Evolutionary conservation across 306 rosid genomes (phyloP), one percentile per base, ranked within the genome.

Genomic region (Parietaria judaica): DNA sequence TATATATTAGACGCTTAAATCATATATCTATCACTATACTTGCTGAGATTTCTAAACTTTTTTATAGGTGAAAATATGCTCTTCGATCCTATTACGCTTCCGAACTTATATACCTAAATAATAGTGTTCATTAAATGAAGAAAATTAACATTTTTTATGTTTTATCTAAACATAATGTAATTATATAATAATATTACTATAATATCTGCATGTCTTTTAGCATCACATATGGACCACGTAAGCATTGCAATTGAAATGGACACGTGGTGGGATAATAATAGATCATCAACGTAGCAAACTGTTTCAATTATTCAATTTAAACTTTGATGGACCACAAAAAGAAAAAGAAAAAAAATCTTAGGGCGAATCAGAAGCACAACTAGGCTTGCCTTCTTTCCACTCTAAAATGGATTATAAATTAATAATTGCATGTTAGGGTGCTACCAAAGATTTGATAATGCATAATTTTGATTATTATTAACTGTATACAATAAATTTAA

Each of bases 261-360:
- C 75, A 85, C 82, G 66, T 69, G 86, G 67, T 66, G 49, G 34
- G 1, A 36, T 36, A 17, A 36, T 36, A 17, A 1, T 66, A 70
- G 58, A 52, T 70, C 70, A 54, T 80, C 76, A 69, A 72, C 70
- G 71, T 83, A 87, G 80, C 72, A 49, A 77, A 78, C 68, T 53
- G 44, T 16, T 66, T 76, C 72, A 76, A 83, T 76, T 76, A 83
- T 69, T 70, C 56, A 74, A 70, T 70, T 50, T 54, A 46, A 15
- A 74, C 67, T 70, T 50, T 54, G 39, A 15, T 53, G 81, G 79
- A 70, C 82, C 68, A 66, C 77, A 7, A 7, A 35, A 8, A 8
- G 44, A 56, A 13, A 54, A 43, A 51, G 51, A 36, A 62, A 69
- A 44, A 49, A 70, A 70, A 47, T 69, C 68, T 14, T 72, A 58